Percentiles rank a stretch among this genome's conserved stretches.
Conservation (phyloP, 208 protist genomes). For the Kentomonas sorsogonicus region DNA sequence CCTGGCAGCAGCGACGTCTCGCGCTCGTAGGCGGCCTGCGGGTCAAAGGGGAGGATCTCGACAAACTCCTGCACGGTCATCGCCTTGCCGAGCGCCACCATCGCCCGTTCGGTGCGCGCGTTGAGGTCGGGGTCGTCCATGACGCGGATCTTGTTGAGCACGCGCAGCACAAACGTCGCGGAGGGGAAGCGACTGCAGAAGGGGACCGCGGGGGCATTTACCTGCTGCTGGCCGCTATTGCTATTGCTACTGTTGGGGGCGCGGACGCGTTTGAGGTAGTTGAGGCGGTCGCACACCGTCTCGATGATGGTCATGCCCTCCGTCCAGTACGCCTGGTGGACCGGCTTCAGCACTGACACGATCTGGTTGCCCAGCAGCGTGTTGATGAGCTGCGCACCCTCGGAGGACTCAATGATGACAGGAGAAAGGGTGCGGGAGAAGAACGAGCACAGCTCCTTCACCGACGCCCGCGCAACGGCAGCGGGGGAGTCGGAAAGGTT, state of each 20-base stretch:
- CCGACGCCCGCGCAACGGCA: slow-evolving; percentile 29
- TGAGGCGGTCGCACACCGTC: slow-evolving; percentile 52
- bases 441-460: slow-evolving; percentile 50
- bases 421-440: slow-evolving; percentile 67
- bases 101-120: slow-evolving; percentile 63
- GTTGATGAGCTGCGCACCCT: slow-evolving; percentile 66
- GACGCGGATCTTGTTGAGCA: slow-evolving; percentile 79
- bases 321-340: slow-evolving; percentile 68
- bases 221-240: neutral
- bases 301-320: slow-evolving; percentile 59
- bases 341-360: slow-evolving; percentile 66
- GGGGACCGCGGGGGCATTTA: slow-evolving; percentile 6
- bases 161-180: slow-evolving; percentile 60
- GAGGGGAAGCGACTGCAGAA: slow-evolving; percentile 65
- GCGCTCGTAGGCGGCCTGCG: slow-evolving; percentile 38
- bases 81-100: slow-evolving; percentile 61
- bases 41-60: slow-evolving; percentile 70
- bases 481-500: slow-evolving; percentile 62
- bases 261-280: slow-evolving; percentile 73
- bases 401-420: slow-evolving; percentile 70
- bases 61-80: slow-evolving; percentile 77
- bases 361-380: slow-evolving; percentile 58
- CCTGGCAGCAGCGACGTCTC: slow-evolving; percentile 25
- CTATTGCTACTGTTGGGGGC: slow-evolving; percentile 8
- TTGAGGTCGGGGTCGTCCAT: slow-evolving; percentile 78